Base-by-base conservation (phyloP, 257 asterid genomes). In the Verbascum thapsus region DNA sequence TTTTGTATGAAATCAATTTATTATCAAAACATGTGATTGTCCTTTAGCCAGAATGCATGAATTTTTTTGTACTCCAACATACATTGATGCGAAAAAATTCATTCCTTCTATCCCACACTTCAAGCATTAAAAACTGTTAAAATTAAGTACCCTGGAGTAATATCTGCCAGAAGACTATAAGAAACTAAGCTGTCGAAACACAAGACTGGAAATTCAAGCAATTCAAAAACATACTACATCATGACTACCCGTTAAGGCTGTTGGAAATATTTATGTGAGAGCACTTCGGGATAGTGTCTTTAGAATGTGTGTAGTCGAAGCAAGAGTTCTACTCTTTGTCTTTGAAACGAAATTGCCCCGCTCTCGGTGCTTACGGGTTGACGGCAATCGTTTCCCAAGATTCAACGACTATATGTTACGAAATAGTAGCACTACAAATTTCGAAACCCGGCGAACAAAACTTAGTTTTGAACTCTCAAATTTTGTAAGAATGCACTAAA, bases 61-160 rank as follows among this genome's bases (percentile, higher is more conserved):
- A n/a, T n/a, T n/a, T n/a, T n/a, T n/a, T 26, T 1, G 2, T 26
- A 26, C 32, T 26, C 32, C 32, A 26, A 26, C 32, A 26, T 47
- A 6, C 5, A 43, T 42, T 3, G 10, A 19, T 30, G 7, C 7
- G 30, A 45, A 19, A 7, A 10, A 30, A 17, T 12, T 19, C 20
- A 19, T 48, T 37, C 17, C 44, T 50, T 49, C 68, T 61, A 43
- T 42, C 41, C 56, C 49, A 44, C 23, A 66, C 41, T 41, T 32
- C 37, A 16, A 30, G 12, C 60, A 19, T 37, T 52, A 49, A 15
- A 7, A 63, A 18, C 32, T 12, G n/a, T 8, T 1, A 10, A 12
- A 41, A 54, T 40, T 7, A 32, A 45, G 19, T 43, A 16, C 34
- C 6, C 20, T 8, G 18, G 10, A 8, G 42, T 3, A 8, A 61